phyloP scores from a whole-genome alignment of 1,284 basidiomycete genomes.

The Microbotryum silenes-acaulis region DNA sequence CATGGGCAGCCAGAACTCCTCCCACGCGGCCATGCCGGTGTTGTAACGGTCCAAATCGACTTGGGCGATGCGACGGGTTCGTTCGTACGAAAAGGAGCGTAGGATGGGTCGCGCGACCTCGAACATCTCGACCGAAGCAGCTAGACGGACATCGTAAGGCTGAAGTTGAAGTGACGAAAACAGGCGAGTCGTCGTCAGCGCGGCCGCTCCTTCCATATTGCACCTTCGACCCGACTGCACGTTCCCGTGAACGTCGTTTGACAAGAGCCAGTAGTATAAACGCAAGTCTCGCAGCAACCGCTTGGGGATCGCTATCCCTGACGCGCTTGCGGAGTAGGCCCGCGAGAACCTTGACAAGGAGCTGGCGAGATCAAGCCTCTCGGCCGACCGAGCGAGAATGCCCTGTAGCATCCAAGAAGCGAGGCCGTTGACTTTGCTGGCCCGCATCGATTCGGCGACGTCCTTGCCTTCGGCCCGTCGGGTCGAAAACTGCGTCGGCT shows the following conservation, averaged over 20 bases:
- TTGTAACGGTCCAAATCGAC: constrained; percentile 30
- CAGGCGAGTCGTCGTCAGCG: constrained; percentile 27
- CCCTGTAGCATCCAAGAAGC: constrained; percentile 31
- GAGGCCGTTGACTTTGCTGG: constrained; percentile 29
- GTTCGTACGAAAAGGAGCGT: constrained; percentile 26
- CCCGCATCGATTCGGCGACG: constrained; percentile 27
- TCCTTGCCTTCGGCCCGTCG: constrained; percentile 24
- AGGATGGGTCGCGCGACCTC: constrained; percentile 32
- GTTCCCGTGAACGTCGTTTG: constrained; percentile 30
- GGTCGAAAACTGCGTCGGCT: constrained; percentile 24
- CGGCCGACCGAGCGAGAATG: constrained; percentile 22
- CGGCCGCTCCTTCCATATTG: constrained; percentile 30
- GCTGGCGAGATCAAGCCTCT: constrained; percentile 19
- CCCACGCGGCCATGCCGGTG: constrained; percentile 25
- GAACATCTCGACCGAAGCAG: constrained; percentile 32
- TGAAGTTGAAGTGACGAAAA: constrained; percentile 28
- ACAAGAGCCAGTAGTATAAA: constrained; percentile 29
- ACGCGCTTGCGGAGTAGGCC: constrained; percentile 23
- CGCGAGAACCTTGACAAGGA: constrained; percentile 20
- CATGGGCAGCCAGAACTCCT: constrained; percentile 28
- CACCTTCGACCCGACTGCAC: constrained; percentile 27
- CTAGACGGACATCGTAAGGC: constrained; percentile 29
- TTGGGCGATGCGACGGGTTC: constrained; percentile 22
- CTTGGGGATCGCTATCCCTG: constrained; percentile 19
- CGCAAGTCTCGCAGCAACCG: constrained; percentile 20